phyloP scores from a whole-genome alignment of 1,139 yeast genomes.

The Suhomyces bribrorum region DNA sequence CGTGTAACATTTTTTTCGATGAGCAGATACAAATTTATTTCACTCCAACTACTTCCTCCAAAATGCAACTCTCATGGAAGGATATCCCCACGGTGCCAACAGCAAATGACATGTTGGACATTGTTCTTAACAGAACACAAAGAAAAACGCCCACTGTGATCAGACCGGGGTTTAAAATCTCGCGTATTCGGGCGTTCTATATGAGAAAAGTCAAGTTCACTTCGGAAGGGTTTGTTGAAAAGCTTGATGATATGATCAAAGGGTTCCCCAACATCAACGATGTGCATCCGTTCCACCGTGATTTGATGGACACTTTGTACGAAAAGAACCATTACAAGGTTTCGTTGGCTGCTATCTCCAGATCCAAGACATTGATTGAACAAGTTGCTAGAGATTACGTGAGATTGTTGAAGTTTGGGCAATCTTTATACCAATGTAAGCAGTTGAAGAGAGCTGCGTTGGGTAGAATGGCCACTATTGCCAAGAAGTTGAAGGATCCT shows the following conservation, averaged over 20 bases:
- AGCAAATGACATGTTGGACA: conserved; percentile 90
- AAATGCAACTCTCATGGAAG: conserved; percentile 97
- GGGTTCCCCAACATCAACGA: conserved; percentile 97
- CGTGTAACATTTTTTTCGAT: neutral
- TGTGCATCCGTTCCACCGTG: conserved; percentile 97
- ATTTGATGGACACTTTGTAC: conserved; percentile 93
- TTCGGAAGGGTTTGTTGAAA: conserved; percentile 93
- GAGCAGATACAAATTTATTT: conserved; percentile 1
- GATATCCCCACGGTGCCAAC: conserved; percentile 95
- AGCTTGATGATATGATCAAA: conserved; percentile 76
- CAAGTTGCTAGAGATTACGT: conserved; percentile 95
- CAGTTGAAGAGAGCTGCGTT: conserved; percentile 97
- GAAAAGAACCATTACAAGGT: conserved; percentile 98
- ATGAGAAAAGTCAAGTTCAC: conserved; percentile 97
- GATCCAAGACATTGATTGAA: conserved; percentile 92
- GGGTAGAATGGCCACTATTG: conserved; percentile 99
- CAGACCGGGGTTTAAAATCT: conserved; percentile 93
- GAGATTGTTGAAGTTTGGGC: conserved; percentile 93
- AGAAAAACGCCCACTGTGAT: conserved; percentile 98
- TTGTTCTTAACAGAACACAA: conserved; percentile 94
- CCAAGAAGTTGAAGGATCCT: conserved; percentile 93
- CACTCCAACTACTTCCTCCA: conserved; percentile 12
- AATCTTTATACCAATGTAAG: conserved; percentile 96
- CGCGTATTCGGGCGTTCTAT: conserved; percentile 95
- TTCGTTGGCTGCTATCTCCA: conserved; percentile 91